Evolutionary conservation across 2,329 filamentous ascomycete species (phyloP), one percentile per base, ranked within the genome.

Genomic region (Colletotrichum kahawae): DNA sequence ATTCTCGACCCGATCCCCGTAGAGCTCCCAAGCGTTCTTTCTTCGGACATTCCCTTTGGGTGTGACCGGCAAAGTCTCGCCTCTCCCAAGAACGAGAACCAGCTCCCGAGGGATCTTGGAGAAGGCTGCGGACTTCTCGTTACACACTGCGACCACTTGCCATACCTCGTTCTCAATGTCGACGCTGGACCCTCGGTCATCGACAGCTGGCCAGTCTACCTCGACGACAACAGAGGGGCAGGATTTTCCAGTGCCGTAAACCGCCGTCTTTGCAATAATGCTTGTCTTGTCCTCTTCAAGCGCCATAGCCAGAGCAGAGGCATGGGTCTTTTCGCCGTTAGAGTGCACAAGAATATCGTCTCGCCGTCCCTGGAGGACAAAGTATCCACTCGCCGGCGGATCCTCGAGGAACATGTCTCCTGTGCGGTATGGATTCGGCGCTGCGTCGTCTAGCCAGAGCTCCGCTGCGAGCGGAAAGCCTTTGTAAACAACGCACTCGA

Each of bases 1-100:
- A 2, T 27, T 31, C 8, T 74, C 71, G 4, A 74, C 67, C 4
- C 36, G 43, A 4, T 29, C 29, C 1, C 71, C 67, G 10, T 59
- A 71, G 3, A 36, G 16, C 16, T 43, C 60, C 71, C 71, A 74
- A 2, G 71, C 71, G 18, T 29, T 21, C 2, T 51, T 71, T 18
- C 71, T 24, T n/a, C 71, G 29, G 27, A 74, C 71, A 12, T 74
- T 74, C 2, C 71, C 71, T 43, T 74, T 74, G 1, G 71, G 71
- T 3, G 71, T 74, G 36, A 74, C 67, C 7, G 67, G 71, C 7
- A 74, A 34, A 7, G 18, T 62, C 51, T 71, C 51, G 1, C 36
- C 51, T 16, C 24, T 31, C 1, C 12, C 29, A 0, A 74, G 60
- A 4, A 71, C 18, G 1, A 74, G 34, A 5, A 71, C 27, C 4